Conservation (phyloP, 805 yeast species). For the Saccharomyces kudriavzevii region DNA sequence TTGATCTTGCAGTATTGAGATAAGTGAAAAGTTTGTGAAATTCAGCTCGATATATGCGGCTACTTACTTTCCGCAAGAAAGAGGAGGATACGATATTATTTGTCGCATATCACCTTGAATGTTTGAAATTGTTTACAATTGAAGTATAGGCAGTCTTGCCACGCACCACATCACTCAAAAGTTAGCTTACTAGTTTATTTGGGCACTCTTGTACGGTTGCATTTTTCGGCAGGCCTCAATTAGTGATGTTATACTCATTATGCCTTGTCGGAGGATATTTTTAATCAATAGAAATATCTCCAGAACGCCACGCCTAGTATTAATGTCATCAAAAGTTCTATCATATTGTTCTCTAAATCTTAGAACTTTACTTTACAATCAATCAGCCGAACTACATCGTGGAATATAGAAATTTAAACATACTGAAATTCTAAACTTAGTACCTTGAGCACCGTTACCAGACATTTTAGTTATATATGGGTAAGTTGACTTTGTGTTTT, state of each 20-base stretch:
- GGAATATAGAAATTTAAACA: constrained; percentile 33
- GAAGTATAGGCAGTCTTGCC: too few relatives aligned
- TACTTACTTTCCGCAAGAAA: neutral
- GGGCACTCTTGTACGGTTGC: neutral
- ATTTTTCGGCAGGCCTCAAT: neutral
- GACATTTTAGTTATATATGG: constrained; percentile 46
- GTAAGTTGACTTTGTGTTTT: neutral
- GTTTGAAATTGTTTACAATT: neutral
- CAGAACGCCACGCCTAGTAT: neutral
- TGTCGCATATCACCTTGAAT: neutral
- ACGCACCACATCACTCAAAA: too few relatives aligned
- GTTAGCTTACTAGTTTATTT: neutral
- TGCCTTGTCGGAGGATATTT: neutral
- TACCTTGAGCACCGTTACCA: constrained; percentile 96
- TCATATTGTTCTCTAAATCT: neutral
- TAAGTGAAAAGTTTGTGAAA: neutral
- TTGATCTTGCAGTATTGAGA: neutral
- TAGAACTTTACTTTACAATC: neutral
- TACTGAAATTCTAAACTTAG: constrained; percentile 99
- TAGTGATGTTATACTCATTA: neutral
- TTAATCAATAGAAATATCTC: neutral
- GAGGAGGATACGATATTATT: neutral
- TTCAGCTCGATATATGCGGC: neutral
- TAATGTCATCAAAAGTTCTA: neutral
- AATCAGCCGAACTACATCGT: neutral